Conservation (phyloP, 805 yeast genomes). For the Monosporozyma aquatica region DNA sequence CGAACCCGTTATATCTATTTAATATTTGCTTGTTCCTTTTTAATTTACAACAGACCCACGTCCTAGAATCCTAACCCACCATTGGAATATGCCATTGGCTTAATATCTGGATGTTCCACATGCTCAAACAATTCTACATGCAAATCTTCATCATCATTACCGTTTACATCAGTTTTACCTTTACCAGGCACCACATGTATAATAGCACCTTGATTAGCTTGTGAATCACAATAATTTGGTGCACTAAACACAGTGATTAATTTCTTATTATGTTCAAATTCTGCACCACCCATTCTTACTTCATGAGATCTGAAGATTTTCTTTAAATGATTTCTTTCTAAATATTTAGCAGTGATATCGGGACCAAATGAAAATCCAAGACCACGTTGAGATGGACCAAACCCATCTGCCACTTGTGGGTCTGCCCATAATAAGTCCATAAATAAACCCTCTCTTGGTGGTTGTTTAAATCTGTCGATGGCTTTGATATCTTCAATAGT, state of each 20-base stretch:
- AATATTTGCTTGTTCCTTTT: no score
- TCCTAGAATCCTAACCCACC: constrained; percentile 34
- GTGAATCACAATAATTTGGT: constrained; percentile 92
- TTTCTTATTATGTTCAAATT: constrained; percentile 76
- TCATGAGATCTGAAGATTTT: constrained; percentile 91
- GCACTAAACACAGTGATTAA: constrained; percentile 95
- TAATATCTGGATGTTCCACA: constrained; percentile 81
- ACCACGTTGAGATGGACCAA: constrained; percentile 87
- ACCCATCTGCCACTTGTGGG: constrained; percentile 72
- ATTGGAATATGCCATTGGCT: constrained; percentile 87
- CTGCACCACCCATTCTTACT: constrained; percentile 86
- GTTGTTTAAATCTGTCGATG: constrained; percentile 70
- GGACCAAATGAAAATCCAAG: constrained; percentile 96
- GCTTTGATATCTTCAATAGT: constrained; percentile 65
- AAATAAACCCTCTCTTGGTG: constrained; percentile 84
- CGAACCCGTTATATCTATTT: no score
- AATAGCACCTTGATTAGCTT: constrained; percentile 85
- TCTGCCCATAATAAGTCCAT: constrained; percentile 98
- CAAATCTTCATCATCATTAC: constrained; percentile 41
- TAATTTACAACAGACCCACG: no score
- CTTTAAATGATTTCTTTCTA: constrained; percentile 59
- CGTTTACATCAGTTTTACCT: constrained; percentile 30
- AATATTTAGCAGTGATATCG: constrained; percentile 75
- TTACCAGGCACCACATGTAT: constrained; percentile 51
- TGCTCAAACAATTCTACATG: constrained; percentile 60